phyloP scores from a whole-genome alignment of 2,329 filamentous ascomycete species.

The Beauveria varroae region DNA sequence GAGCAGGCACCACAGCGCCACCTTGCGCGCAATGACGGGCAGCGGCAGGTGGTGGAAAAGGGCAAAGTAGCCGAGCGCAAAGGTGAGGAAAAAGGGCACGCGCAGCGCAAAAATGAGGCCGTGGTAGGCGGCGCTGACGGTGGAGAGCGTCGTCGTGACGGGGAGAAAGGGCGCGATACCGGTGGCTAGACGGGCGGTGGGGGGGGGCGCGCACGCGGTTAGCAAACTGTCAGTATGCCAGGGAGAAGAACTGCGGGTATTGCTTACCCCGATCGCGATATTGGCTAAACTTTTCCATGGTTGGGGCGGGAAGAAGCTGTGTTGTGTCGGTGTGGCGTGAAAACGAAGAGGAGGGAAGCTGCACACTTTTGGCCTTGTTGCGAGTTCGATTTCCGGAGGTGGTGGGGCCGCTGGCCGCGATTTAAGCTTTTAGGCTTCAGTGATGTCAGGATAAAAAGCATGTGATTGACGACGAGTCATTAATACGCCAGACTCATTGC shows the following conservation, averaged over 20 bases:
- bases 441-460: too few relatives aligned
- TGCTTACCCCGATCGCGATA: slow-evolving; percentile 78
- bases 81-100: slow-evolving; percentile 66
- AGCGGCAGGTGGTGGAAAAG: slow-evolving; percentile 74
- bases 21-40: slow-evolving; percentile 61
- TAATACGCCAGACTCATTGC: too few relatives aligned
- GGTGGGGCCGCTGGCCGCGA: too few relatives aligned
- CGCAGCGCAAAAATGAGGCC: slow-evolving; percentile 72
- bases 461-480: too few relatives aligned
- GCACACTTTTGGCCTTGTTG: too few relatives aligned
- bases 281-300: slow-evolving; percentile 92
- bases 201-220: background rate
- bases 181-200: slow-evolving; percentile 68
- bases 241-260: background rate
- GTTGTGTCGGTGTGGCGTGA: background rate
- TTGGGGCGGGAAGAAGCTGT: background rate
- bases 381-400: too few relatives aligned
- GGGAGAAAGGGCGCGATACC: slow-evolving; percentile 96
- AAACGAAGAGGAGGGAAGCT: background rate
- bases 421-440: too few relatives aligned
- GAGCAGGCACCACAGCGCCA: slow-evolving; percentile 79
- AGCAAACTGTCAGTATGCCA: too few relatives aligned
- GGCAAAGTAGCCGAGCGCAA: slow-evolving; percentile 65
- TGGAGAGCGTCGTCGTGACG: slow-evolving; percentile 56
- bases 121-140: slow-evolving; percentile 57